Percentiles rank a stretch among this genome's conserved stretches.
These are phyloP conservation scores for Rhizopus arrhizus DNA, from an alignment of 371 early-diverging fungal genomes.

Conservation along the genomic window DNA sequence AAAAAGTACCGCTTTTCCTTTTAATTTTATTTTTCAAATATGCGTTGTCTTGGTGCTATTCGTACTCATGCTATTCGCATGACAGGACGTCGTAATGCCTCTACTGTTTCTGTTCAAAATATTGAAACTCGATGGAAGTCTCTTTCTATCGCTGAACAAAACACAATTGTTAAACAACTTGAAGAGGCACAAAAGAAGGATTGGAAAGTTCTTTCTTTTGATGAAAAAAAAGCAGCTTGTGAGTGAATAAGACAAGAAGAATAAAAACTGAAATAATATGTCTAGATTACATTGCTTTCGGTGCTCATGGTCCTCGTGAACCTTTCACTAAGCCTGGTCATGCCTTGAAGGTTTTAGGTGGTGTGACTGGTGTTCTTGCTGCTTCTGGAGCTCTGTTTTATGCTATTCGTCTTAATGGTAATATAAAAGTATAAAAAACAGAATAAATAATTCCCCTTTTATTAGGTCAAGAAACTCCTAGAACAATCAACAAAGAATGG, in stretches of 20 bases:
- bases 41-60: conserved; percentile 33
- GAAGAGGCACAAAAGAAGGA: conserved; percentile 88
- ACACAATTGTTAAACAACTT: conserved; percentile 78
- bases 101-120: conserved; percentile 68
- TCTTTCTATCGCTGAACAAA: conserved; percentile 84
- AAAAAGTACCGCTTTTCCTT: too few relatives aligned
- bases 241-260: conserved; percentile 32
- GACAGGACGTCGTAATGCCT: conserved; percentile 47
- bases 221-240: conserved; percentile 94
- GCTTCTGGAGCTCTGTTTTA: conserved; percentile 67
- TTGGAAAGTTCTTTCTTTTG: conserved; percentile 88
- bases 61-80: conserved; percentile 37
- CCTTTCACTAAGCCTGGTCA: conserved; percentile 76
- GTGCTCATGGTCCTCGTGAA: conserved; percentile 90
- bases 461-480: conserved; percentile 66
- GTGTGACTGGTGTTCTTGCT: conserved; percentile 65
- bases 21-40: neutral
- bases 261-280: too few relatives aligned
- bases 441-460: conserved; percentile 1
- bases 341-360: conserved; percentile 71
- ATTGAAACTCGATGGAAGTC: conserved; percentile 83
- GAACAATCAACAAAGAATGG: conserved; percentile 90
- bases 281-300: conserved; percentile 89
- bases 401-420: conserved; percentile 72
- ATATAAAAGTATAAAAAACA: conserved; percentile 22